Evolutionary conservation across 495 filamentous ascomycete genomes (phyloP).

Genomic region (Hypoxylon perforatum): DNA sequence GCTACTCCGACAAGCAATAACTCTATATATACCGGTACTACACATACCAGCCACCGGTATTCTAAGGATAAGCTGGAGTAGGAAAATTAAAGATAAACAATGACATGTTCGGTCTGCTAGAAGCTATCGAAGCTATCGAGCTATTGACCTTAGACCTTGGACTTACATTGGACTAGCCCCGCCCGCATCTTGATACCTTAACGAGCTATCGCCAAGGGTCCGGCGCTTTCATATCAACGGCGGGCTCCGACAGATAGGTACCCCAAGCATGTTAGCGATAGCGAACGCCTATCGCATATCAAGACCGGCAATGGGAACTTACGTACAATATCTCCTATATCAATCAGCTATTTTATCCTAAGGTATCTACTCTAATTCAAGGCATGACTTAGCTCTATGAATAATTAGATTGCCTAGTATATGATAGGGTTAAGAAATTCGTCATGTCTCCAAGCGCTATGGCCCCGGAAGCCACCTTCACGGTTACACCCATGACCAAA

Average conservation of each 20-base stretch:
- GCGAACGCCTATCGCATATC: too few species aligned
- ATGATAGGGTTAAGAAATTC: background rate
- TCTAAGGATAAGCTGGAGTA: background rate
- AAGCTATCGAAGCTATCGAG: background rate
- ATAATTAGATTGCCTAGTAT: background rate
- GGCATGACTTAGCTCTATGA: background rate
- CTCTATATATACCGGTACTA: background rate
- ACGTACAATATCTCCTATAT: too few species aligned
- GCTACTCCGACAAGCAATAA: too few species aligned
- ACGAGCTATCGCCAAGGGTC: conserved; percentile 15
- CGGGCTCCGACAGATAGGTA: conserved; percentile 33
- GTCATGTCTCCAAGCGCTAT: conserved; percentile 34
- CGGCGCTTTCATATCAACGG: conserved; percentile 27
- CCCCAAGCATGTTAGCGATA: conserved; percentile 26
- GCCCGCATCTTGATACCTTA: conserved; percentile 12
- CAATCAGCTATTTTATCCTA: background rate
- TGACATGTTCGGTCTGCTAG: background rate
- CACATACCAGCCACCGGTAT: conserved; percentile 6
- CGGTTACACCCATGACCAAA: conserved; percentile 36
- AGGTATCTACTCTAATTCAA: background rate
- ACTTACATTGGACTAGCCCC: conserved; percentile 12
- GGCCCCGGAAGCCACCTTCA: conserved; percentile 30
- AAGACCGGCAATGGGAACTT: background rate
- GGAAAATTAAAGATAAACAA: too few species aligned
- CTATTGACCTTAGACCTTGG: background rate